A percentile compares a stretch with the other conserved stretches of the same genome.
These are phyloP conservation scores for Harrya chromipes DNA, from an alignment of 768 basidiomycete species.

Conservation along the genomic window DNA sequence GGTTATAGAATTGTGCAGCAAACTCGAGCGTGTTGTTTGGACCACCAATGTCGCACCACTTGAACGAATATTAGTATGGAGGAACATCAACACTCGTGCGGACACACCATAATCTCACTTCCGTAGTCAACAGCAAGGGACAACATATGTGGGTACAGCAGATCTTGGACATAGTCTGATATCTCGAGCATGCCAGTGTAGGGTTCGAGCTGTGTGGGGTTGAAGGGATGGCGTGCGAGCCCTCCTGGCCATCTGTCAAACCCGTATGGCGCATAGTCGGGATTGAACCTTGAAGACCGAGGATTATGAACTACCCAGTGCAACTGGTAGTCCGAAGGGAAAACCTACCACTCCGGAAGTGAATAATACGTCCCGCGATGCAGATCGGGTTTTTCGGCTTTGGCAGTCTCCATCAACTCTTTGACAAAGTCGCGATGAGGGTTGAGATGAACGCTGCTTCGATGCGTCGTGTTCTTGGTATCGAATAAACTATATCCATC, in stretches of 20 bases:
- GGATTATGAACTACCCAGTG: neutral
- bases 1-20: conserved; percentile 44
- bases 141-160: conserved; percentile 51
- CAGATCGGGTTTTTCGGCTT: conserved; percentile 45
- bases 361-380: conserved; percentile 59
- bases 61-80: conserved; percentile 4
- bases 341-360: conserved; percentile 48
- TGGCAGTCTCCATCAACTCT: conserved; percentile 50
- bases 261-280: conserved; percentile 50
- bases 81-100: neutral
- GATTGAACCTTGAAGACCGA: conserved; percentile 44
- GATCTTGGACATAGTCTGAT: conserved; percentile 48
- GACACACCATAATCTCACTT: conserved; percentile 52
- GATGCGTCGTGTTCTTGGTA: conserved; percentile 49
- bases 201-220: conserved; percentile 45
- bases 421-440: conserved; percentile 51
- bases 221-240: conserved; percentile 50
- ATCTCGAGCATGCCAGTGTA: conserved; percentile 53
- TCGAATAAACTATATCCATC: conserved; percentile 60
- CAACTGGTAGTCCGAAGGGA: neutral
- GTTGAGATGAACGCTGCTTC: conserved; percentile 46
- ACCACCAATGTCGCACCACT: conserved; percentile 61
- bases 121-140: conserved; percentile 46
- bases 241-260: conserved; percentile 52
- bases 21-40: conserved; percentile 45